Percentiles rank a stretch among this genome's conserved stretches.
phyloP scores from a whole-genome alignment of 1,284 basidiomycete genomes.

The Afroboletus lepidellus region DNA sequence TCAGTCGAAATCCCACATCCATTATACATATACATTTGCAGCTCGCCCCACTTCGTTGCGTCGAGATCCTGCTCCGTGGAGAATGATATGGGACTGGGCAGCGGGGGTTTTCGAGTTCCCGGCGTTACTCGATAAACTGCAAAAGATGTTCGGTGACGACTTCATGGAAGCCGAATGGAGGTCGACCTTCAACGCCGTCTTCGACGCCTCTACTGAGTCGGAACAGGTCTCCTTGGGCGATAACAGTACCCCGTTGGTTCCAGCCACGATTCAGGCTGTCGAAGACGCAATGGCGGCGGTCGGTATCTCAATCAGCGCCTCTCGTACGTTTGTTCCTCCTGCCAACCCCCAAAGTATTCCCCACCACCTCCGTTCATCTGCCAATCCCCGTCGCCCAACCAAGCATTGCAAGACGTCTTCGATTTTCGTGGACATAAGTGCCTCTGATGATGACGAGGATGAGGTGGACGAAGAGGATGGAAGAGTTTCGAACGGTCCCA shows the following conservation, averaged over 20 bases:
- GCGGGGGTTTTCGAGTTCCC: not conserved
- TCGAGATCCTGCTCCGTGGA: not conserved
- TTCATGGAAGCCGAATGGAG: not conserved
- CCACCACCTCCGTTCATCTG: not conserved
- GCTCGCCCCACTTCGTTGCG: not conserved
- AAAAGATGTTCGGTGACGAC: not conserved
- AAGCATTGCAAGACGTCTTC: not conserved
- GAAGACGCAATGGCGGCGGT: not conserved
- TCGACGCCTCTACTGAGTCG: not conserved
- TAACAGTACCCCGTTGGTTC: not conserved
- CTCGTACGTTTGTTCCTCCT: not conserved
- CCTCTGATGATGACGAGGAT: not conserved
- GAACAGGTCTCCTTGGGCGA: not conserved
- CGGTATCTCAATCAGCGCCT: not conserved
- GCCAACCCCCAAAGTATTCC: not conserved
- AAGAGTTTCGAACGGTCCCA: not conserved
- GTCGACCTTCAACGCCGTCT: not conserved
- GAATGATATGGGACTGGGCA: not conserved
- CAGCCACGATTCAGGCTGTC: not conserved
- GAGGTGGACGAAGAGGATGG: not conserved
- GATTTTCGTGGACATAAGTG: not conserved
- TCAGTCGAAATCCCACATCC: no score
- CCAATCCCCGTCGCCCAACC: not conserved
- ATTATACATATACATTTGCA: not conserved
- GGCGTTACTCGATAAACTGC: not conserved